Base-by-base conservation (phyloP, 371 early-diverging fungal genomes). In the Nematocida minor region DNA sequence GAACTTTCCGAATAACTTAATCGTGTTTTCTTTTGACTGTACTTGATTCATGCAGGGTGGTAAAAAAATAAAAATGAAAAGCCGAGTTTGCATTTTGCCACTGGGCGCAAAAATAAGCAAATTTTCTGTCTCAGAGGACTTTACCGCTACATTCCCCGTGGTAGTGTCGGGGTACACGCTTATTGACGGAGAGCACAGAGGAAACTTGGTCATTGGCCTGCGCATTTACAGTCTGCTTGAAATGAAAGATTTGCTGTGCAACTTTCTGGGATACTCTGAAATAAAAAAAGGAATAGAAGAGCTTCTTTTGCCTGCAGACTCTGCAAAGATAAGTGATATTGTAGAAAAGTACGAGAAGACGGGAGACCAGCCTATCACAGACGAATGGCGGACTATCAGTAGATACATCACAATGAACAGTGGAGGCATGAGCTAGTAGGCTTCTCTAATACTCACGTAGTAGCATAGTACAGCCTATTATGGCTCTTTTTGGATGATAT, bases 1-100 rank as follows among this genome's bases (percentile, higher is more conserved):
- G 63, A 80, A 85, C 55, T 69, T 80, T 36, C 80, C 79, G 44
- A 84, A 84, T 60, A 84, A 53, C 55, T 81, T 81, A 34, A 81
- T 79, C 4, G 46, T 32, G 25, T 49, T 74, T 46, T 74, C 77
- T 64, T 34, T 32, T 11, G 64, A 47, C 18, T 74, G 20, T 4
- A 74, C 49, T 60, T 74, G 77, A 18, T 74, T 55, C 77, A 74
- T 74, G 40, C 49, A 49, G 67, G 57, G 47, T 69, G 63, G 63
- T 16, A 31, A 64, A 42, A 27, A 55, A 64, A 74, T 53, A 74
- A 74, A 63, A 74, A 74, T 63, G 53, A 40, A 68, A 40, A 69
- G 9, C 0, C n/a, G 40, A 62, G 63, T 42, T 11, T 27, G 42
- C 16, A 31, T 42, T 25, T 27, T 42, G 2, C 51, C 51, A 9